These are phyloP conservation scores for Candida sp. DNA, from an alignment of 1,139 yeast species.

Conservation along the genomic window DNA sequence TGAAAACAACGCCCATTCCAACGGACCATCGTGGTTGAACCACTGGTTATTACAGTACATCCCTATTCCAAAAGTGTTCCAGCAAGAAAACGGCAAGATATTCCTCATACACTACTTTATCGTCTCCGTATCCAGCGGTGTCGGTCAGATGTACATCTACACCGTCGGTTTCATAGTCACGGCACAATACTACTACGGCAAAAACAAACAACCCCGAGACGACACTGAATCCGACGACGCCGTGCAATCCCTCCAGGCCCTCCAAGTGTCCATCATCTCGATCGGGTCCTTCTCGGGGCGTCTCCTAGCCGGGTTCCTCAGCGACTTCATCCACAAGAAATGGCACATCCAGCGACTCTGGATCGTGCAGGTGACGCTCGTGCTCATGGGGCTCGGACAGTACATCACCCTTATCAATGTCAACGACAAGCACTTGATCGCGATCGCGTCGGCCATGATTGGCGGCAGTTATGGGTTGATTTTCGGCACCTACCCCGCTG, in stretches of 20 bases:
- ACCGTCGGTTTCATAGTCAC: constrained; percentile 48
- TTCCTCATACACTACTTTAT: constrained; percentile 40
- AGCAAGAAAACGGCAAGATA: constrained; percentile 17
- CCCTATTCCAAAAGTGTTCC: constrained; percentile 2
- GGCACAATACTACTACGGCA: constrained; percentile 38
- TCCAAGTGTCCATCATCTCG: constrained; percentile 49
- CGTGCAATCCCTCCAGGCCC: constrained; percentile 36
- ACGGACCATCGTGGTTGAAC: background rate
- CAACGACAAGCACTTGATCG: constrained; percentile 27
- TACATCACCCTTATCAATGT: constrained; percentile 31
- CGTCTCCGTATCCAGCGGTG: constrained; percentile 39
- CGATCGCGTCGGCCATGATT: constrained; percentile 35
- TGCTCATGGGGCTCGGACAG: constrained; percentile 34
- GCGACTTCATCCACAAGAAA: constrained; percentile 39
- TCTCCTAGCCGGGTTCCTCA: constrained; percentile 38
- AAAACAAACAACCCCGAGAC: constrained; percentile 10
- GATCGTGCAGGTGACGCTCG: constrained; percentile 37
- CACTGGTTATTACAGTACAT: background rate
- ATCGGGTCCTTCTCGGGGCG: constrained; percentile 46
- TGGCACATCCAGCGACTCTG: constrained; percentile 43
- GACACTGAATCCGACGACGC: constrained; percentile 23
- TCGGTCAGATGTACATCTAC: constrained; percentile 48
- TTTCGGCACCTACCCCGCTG: constrained; percentile 51
- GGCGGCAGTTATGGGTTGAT: constrained; percentile 47
- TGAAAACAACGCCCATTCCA: constrained; percentile 1